Percentiles rank a stretch among this genome's conserved stretches.
Evolutionary conservation across 73 alveolate species (phyloP).

Genomic region (Stentor roeselii): DNA sequence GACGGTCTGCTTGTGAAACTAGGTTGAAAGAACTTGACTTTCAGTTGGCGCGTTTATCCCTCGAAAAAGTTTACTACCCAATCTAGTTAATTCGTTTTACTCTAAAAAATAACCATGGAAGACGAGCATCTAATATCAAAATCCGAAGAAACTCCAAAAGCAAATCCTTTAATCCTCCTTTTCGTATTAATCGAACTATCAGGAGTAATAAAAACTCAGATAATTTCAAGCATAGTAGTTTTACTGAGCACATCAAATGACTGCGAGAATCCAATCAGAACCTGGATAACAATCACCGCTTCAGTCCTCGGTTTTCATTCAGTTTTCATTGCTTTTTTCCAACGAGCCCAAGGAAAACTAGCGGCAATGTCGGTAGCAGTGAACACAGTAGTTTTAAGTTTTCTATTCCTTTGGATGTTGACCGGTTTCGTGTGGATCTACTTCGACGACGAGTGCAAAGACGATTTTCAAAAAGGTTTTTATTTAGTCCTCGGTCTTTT

Average conservation of each 20-base stretch:
- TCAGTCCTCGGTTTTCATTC: background rate
- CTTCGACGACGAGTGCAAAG: background rate
- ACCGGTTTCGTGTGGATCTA: background rate
- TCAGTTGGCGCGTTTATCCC: background rate
- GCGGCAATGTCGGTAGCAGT: background rate
- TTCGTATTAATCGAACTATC: background rate
- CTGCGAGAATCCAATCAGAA: background rate
- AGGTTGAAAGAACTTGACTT: background rate
- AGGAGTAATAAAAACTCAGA: background rate
- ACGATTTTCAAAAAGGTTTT: background rate
- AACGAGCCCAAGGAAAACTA: background rate
- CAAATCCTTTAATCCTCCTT: too few relatives aligned
- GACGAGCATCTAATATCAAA: background rate
- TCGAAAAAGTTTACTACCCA: background rate
- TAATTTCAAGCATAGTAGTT: background rate
- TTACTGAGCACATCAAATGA: background rate
- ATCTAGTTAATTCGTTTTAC: too few relatives aligned
- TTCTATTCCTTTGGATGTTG: background rate
- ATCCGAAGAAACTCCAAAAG: background rate
- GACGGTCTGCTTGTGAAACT: background rate
- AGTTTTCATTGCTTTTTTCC: too few relatives aligned
- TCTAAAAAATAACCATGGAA: background rate
- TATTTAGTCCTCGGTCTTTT: background rate
- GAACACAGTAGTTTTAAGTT: background rate
- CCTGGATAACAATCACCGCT: background rate